Conservation (phyloP, 495 filamentous ascomycete genomes). For the Trichoderma gamsii region DNA sequence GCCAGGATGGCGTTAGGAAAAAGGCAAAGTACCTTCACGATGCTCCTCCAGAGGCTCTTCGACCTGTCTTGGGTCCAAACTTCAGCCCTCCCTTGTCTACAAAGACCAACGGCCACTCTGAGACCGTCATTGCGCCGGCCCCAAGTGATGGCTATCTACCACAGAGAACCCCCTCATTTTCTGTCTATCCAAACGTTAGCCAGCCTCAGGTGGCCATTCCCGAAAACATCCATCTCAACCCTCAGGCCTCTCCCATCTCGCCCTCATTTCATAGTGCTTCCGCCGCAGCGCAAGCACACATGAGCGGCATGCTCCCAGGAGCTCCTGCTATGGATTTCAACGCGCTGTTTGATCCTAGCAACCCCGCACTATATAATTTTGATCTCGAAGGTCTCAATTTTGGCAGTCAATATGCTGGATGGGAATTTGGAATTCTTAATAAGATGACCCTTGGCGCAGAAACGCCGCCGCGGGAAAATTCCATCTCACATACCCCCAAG, state of each 20-base stretch:
- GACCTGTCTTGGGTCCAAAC: constrained; percentile 50
- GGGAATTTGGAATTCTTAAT: constrained; percentile 90
- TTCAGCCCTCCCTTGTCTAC: constrained; percentile 42
- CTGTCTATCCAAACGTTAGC: constrained; percentile 24
- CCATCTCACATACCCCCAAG: constrained; percentile 34
- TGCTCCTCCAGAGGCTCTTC: constrained; percentile 67
- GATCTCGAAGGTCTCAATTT: constrained; percentile 92
- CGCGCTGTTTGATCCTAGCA: constrained; percentile 77
- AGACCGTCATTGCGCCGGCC: constrained; percentile 25
- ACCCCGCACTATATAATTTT: constrained; percentile 88
- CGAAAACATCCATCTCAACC: constrained; percentile 48
- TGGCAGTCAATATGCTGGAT: constrained; percentile 85
- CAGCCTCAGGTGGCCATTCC: constrained; percentile 33
- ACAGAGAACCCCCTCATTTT: constrained; percentile 34
- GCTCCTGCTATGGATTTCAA: constrained; percentile 43
- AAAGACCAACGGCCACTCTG: constrained; percentile 29
- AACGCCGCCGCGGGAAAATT: constrained; percentile 61
- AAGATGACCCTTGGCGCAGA: constrained; percentile 89
- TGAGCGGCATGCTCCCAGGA: constrained; percentile 25
- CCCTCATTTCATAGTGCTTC: constrained; percentile 49
- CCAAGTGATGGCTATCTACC: constrained; percentile 31
- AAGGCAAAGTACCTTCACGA: constrained; percentile 99
- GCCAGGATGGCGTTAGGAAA: constrained; percentile 93
- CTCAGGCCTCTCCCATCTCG: constrained; percentile 63
- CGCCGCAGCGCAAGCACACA: constrained; percentile 23